phyloP scores from a whole-genome alignment of 768 basidiomycete genomes.

The Boletus bicolor region DNA sequence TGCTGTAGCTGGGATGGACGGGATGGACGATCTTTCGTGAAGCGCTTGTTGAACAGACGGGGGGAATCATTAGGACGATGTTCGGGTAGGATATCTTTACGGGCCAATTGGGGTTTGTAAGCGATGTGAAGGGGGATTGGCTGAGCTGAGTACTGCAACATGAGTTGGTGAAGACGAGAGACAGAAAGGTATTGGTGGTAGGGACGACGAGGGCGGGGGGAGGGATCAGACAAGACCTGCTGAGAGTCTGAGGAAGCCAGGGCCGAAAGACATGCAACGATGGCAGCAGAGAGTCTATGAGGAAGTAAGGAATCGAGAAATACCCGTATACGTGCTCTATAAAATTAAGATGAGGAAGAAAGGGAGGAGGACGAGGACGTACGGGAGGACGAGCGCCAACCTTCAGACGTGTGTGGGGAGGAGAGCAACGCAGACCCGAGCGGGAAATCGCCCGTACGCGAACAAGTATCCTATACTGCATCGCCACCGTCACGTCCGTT shows the following conservation, averaged over 20 bases:
- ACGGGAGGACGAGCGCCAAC: constrained; percentile 15
- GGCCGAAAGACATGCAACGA: constrained; percentile 29
- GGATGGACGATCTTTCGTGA: constrained; percentile 30
- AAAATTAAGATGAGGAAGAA: neutral
- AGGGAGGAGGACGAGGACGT: constrained; percentile 18
- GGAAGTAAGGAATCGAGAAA: neutral
- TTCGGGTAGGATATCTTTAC: constrained; percentile 34
- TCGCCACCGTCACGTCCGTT: constrained; percentile 1
- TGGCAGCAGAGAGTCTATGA: constrained; percentile 8
- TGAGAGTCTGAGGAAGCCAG: constrained; percentile 31
- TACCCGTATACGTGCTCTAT: constrained; percentile 8
- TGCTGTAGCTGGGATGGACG: constrained; percentile 17
- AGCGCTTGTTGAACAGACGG: constrained; percentile 35
- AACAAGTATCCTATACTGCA: neutral
- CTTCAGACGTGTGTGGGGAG: constrained; percentile 23
- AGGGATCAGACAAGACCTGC: constrained; percentile 55
- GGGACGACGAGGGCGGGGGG: constrained; percentile 25
- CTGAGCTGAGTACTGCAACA: constrained; percentile 56
- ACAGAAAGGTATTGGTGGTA: constrained; percentile 32
- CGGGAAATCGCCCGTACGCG: constrained; percentile 10
- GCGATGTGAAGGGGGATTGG: constrained; percentile 33
- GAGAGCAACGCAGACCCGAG: constrained; percentile 25
- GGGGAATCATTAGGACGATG: constrained; percentile 29
- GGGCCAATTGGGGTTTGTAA: constrained; percentile 26
- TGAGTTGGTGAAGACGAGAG: constrained; percentile 36